Evolutionary conservation across 2,329 filamentous ascomycete genomes (phyloP).

Genomic region (Neonectria neomacrospora): DNA sequence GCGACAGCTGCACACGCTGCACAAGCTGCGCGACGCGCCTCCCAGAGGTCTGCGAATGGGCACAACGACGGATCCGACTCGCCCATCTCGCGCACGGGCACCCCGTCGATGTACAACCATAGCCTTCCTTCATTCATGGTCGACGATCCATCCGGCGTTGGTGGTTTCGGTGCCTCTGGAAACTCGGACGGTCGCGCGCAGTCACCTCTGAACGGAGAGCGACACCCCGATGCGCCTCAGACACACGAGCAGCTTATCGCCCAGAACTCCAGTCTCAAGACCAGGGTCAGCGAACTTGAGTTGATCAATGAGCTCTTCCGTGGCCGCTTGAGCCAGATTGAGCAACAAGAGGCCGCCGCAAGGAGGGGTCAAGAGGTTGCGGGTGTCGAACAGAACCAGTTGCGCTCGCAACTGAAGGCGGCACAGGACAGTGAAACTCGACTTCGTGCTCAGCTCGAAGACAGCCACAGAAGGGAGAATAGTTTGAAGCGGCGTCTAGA

Average conservation of each 20-base stretch:
- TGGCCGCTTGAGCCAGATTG: conserved; percentile 80
- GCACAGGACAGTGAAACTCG: conserved; percentile 54
- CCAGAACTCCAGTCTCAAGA: conserved; percentile 89
- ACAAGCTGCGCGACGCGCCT: conserved; percentile 66
- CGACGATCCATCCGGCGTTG: conserved; percentile 69
- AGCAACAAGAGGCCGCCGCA: conserved; percentile 78
- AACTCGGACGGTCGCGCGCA: conserved; percentile 62
- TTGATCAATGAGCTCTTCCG: conserved; percentile 90
- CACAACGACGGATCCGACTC: conserved; percentile 80
- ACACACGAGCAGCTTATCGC: conserved; percentile 83
- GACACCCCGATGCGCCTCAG: conserved; percentile 76
- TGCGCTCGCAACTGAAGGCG: conserved; percentile 66
- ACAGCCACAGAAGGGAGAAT: conserved; percentile 81
- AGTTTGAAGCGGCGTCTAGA: conserved; percentile 85
- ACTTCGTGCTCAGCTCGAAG: conserved; percentile 74
- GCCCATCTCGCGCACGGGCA: conserved; percentile 81
- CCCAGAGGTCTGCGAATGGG: conserved; percentile 78
- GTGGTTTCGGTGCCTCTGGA: conserved; percentile 55
- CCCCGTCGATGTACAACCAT: conserved; percentile 78
- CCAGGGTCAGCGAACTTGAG: conserved; percentile 92
- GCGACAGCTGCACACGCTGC: conserved; percentile 65
- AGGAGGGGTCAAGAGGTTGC: conserved; percentile 69
- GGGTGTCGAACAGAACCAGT: conserved; percentile 64
- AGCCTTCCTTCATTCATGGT: conserved; percentile 85
- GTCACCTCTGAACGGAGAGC: conserved; percentile 66